Base-by-base conservation (phyloP, 768 basidiomycete species). In the Lactarius pseudohatsudake region DNA sequence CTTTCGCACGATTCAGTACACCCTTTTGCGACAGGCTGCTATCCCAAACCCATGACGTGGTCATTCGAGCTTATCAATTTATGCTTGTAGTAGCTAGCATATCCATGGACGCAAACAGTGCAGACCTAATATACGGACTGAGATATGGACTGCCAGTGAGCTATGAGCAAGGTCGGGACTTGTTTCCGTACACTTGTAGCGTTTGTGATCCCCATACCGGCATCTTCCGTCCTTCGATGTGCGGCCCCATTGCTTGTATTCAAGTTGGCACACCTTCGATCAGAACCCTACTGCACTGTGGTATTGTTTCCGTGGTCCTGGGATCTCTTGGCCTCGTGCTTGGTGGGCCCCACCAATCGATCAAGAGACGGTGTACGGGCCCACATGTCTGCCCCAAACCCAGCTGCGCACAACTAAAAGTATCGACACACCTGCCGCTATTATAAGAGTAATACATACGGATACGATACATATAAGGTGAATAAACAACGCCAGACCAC, bases 41-140 rank as follows among this genome's bases (percentile, higher is more conserved):
- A 62, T 62, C 30, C 55, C 65, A 6, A 30, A 66, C n/a, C 57
- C 61, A 9, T 62, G 47, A 53, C 36, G 47, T 41, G 41, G 50
- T 40, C 9, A 6, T 47, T 53, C 64, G 47, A 7, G 58, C 32
- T 10, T 41, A 40, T 13, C 41, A 47, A 9, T 18, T 40, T 26
- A 11, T 55, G 10, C 38, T 20, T 61, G 22, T 40, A 3, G n/a
- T 40, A 36, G 16, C 28, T 53, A 40, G 15, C 1, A 7, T 45
- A 30, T 43, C 41, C 15, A 61, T 28, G 26, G 22, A 38, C 18
- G 22, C 40, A 22, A 9, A n/a, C 13, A 47, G 7, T 15, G 7
- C 0, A 6, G 50, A 58, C 36, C 16, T 26, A n/a, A n/a, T 36
- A 18, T 22, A n/a, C 26, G 8, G 40, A n/a, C 15, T 13, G 7